Evolutionary conservation across 23 red algal species (phyloP), one percentile per base, ranked within the genome.

Genomic region (Agarophyton chilense): DNA sequence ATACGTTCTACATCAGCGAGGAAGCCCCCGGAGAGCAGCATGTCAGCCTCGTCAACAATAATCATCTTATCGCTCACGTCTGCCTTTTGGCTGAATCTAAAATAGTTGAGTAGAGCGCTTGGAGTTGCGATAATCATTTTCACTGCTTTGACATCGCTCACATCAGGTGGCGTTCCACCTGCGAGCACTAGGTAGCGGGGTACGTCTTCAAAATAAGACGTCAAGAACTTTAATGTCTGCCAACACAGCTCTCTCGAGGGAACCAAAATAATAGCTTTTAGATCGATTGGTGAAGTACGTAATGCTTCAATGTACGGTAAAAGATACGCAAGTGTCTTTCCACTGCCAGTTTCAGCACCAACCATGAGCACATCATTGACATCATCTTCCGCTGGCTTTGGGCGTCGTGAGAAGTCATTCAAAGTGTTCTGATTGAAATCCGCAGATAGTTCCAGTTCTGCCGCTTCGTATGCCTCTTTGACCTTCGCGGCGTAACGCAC

Each of bases 261-360:
- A 19, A 94, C 93, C 68, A 99, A 52, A 41, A 99, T 83, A 12
- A 99, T 49, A 32, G 93, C 97, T 68, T 91, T 91, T 31, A 86
- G 53, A 31, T 79, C 64, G 18, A 68, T 65, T 11, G 52, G 22
- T 2, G 80, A 70, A 19, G 71, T 49, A 9, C 87, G 73, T 18
- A 94, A 35, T 18, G 68, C 74, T 74, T 92, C 43, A 35, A 98
- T 58, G 25, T 95, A 86, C 62, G 96, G 96, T 2, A 98, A 66
- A 41, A 98, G 76, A 58, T 95, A 98, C 10, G 96, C 87, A n/a
- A 98, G 74, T 9, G 96, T 95, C 78, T 98, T 98, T 24, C 96
- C 96, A 61, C 87, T 93, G 26, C 96, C 96, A 12, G 96, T 98
- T 81, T 89, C 96, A 7, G 96, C 92, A 39, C 82, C 92, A 34